These are phyloP conservation scores for Epichloe hybrida DNA, from an alignment of 2,329 filamentous ascomycete genomes.

Conservation along the genomic window DNA sequence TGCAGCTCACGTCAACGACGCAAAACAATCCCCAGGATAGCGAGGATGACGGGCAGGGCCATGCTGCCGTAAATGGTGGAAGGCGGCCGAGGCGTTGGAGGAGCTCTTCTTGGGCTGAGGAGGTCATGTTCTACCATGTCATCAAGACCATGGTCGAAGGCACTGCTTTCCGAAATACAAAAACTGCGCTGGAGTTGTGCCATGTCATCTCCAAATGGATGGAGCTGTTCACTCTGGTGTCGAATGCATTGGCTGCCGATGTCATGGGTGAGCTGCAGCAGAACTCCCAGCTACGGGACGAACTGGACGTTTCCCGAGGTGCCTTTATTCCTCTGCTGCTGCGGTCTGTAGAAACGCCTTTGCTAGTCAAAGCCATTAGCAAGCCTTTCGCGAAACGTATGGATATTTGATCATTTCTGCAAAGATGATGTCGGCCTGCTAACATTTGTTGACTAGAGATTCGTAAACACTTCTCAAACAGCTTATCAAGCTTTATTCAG, in stretches of 20 bases:
- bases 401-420: background rate
- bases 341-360: slow-evolving; percentile 45
- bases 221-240: slow-evolving; percentile 38
- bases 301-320: slow-evolving; percentile 46
- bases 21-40: slow-evolving; percentile 3
- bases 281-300: slow-evolving; percentile 33
- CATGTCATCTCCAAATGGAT: slow-evolving; percentile 44
- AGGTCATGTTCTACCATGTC: slow-evolving; percentile 85
- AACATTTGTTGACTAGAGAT: slow-evolving; percentile 19
- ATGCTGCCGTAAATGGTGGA: slow-evolving; percentile 8
- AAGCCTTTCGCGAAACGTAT: slow-evolving; percentile 40
- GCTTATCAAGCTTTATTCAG: slow-evolving; percentile 39
- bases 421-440: background rate
- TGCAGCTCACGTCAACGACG: slow-evolving; percentile 5
- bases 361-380: slow-evolving; percentile 39
- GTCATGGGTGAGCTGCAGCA: slow-evolving; percentile 33
- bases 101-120: slow-evolving; percentile 55
- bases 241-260: slow-evolving; percentile 34
- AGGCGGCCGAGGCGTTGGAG: slow-evolving; percentile 30
- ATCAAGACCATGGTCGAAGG: slow-evolving; percentile 66
- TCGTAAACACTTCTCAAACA: slow-evolving; percentile 35
- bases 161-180: slow-evolving; percentile 29
- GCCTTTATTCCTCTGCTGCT: slow-evolving; percentile 52
- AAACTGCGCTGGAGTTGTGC: slow-evolving; percentile 37
- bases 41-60: slow-evolving; percentile 1